Evolutionary conservation across 331 rosid genomes (phyloP).

Genomic region (Prunus yedoensis): DNA sequence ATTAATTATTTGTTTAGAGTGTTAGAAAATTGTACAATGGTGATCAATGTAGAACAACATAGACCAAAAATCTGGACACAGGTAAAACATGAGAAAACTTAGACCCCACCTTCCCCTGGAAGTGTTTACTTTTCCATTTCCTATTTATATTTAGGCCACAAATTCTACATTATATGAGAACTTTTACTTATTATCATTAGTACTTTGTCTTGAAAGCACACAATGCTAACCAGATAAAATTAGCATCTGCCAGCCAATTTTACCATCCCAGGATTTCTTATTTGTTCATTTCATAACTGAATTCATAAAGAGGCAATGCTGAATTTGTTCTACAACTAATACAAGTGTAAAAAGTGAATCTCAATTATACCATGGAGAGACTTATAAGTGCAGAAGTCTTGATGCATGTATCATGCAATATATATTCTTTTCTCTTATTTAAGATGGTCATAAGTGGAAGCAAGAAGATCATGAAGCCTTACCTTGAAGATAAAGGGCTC

Average conservation of each 20-base stretch:
- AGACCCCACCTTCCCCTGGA: neutral
- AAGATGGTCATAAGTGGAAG: slow-evolving; percentile 11
- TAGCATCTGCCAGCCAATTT: neutral
- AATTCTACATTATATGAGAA: neutral
- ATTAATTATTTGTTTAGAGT: neutral
- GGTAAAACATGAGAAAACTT: neutral
- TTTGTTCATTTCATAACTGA: slow-evolving; percentile 5
- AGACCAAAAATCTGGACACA: too few relatives aligned
- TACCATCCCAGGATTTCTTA: neutral
- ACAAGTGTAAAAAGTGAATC: neutral
- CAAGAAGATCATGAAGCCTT: slow-evolving; percentile 22
- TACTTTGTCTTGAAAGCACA: neutral
- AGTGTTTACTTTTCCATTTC: neutral
- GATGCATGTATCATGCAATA: slow-evolving; percentile 9
- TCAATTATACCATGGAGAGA: neutral
- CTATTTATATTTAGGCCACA: neutral
- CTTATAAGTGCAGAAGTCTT: neutral
- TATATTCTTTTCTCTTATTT: slow-evolving; percentile 2
- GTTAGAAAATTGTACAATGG: too few relatives aligned
- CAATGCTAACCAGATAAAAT: neutral
- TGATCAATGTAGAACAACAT: too few relatives aligned
- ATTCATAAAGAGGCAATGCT: neutral
- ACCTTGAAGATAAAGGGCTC: slow-evolving; percentile 94
- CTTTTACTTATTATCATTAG: neutral
- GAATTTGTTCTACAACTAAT: neutral